Evolutionary conservation across 2,329 filamentous ascomycete genomes (phyloP).

Genomic region (Alternaria atra): DNA sequence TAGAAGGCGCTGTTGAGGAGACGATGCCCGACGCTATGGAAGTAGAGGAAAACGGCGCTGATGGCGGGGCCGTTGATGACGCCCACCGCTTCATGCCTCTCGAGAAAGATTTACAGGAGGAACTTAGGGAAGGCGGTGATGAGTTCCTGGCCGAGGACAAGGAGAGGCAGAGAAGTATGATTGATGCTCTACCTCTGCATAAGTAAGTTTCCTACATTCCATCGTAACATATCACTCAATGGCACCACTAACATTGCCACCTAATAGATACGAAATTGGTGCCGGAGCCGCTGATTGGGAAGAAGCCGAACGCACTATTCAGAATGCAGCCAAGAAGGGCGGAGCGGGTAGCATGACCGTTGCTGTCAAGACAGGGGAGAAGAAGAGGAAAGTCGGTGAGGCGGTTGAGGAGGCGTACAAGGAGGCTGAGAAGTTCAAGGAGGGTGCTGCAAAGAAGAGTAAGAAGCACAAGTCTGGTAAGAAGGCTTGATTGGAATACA

Average conservation of each 20-base stretch:
- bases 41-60: constrained; percentile 59
- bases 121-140: constrained; percentile 83
- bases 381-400: constrained; percentile 76
- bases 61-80: constrained; percentile 62
- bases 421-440: constrained; percentile 48
- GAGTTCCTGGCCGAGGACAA: constrained; percentile 73
- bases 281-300: constrained; percentile 63
- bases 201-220: constrained; percentile 64
- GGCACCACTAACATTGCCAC: constrained; percentile 4
- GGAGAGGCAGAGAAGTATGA: constrained; percentile 85
- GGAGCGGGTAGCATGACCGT: constrained; percentile 71
- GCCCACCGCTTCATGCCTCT: constrained; percentile 74
- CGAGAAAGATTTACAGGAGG: constrained; percentile 76
- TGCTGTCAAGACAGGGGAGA: constrained; percentile 80
- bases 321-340: constrained; percentile 54
- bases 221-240: background rate
- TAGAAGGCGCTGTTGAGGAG: constrained; percentile 71
- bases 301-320: constrained; percentile 77
- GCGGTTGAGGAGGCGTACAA: constrained; percentile 59
- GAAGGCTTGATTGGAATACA: constrained; percentile 46
- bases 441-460: constrained; percentile 46
- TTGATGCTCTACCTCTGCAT: constrained; percentile 88
- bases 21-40: constrained; percentile 58
- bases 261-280: constrained; percentile 55
- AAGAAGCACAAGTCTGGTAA: constrained; percentile 53